Percentiles rank a stretch among this genome's conserved stretches.
phyloP scores from a whole-genome alignment of 2,329 filamentous ascomycete genomes.

The Cordyceps fumosorosea region DNA sequence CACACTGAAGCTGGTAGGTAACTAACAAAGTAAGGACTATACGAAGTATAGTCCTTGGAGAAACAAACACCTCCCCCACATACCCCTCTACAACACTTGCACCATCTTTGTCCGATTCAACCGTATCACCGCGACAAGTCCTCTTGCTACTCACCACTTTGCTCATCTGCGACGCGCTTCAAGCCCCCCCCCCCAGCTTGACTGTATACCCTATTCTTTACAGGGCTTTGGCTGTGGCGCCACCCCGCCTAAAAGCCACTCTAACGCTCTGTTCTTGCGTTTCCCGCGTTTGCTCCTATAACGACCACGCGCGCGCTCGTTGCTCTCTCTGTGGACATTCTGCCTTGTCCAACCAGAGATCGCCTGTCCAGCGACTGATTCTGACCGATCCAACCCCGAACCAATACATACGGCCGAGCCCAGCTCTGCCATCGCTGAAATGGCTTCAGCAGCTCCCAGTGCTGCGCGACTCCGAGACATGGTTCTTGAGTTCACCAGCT shows the following conservation, averaged over 20 bases:
- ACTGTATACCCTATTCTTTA: not conserved
- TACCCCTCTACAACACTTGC: slow-evolving; percentile 3
- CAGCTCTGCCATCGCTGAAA: slow-evolving; percentile 16
- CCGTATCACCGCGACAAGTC: not conserved
- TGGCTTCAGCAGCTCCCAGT: slow-evolving; percentile 21
- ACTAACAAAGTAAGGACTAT: no score
- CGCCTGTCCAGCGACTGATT: not conserved
- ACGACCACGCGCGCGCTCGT: no score
- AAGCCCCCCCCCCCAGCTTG: not conserved
- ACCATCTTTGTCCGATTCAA: not conserved
- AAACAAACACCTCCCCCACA: not conserved
- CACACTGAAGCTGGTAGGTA: not conserved
- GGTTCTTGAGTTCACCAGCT: slow-evolving; percentile 34
- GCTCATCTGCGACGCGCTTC: not conserved
- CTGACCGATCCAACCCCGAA: not conserved
- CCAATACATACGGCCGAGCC: not conserved
- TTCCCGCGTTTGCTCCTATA: no score
- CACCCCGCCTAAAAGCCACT: not conserved
- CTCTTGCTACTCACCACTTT: not conserved
- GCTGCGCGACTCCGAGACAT: slow-evolving; percentile 35
- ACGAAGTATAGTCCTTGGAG: no score
- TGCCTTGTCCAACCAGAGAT: not conserved
- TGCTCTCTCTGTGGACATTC: no score
- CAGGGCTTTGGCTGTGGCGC: not conserved
- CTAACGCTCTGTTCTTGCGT: no score